Evolutionary conservation across 2,329 filamentous ascomycete genomes (phyloP), one percentile per base, ranked within the genome.

Genomic region (Claviceps sp.): DNA sequence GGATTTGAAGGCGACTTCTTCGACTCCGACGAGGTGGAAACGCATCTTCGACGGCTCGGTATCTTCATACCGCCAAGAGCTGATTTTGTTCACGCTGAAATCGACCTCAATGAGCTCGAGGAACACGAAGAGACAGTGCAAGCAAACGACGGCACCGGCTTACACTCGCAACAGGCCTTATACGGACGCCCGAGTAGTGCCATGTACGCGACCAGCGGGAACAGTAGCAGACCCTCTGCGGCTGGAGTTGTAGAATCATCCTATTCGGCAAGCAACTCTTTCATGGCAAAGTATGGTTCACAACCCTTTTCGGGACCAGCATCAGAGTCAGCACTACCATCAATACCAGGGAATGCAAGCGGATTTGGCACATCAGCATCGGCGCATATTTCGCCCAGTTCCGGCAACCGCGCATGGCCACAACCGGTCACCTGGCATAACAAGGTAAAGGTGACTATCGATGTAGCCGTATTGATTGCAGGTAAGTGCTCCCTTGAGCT

Each of bases 1-100:
- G 84, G 80, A 0, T 85, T 83, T 55, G 77, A 85, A 54, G 86
- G 86, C 4, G 79, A 87, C 49, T 93, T 87, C 72, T 87, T 85
- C 58, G 87, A 93, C 61, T 70, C 81, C 0, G 77, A 87, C 54
- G 88, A 93, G 63, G 82, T 89, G 0, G 85, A 93, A 64, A 73
- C 78, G 13, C 93, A 89, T 61, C 69, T 94, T 2, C 75, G 75
- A 42, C 73, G 77, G 48, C 76, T 77, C 34, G 82, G 82, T 5
- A 77, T 89, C 34, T 63, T 71, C 46, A 80, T 89, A 49, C 77
- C 84, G 9, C 74, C 77, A 0, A 70, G 72, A 9, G 72, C 76
- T 9, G 81, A 85, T 18, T 81, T 77, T 51, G 71, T 85, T 1
- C 75, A 77, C 47, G 76, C 77, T 8, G 74, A 84, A 48, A 65